A percentile compares a stretch with the other conserved stretches of the same genome.
These are phyloP conservation scores for Asterochloris erici DNA, from an alignment of 139 green algal species.

Conservation along the genomic window DNA sequence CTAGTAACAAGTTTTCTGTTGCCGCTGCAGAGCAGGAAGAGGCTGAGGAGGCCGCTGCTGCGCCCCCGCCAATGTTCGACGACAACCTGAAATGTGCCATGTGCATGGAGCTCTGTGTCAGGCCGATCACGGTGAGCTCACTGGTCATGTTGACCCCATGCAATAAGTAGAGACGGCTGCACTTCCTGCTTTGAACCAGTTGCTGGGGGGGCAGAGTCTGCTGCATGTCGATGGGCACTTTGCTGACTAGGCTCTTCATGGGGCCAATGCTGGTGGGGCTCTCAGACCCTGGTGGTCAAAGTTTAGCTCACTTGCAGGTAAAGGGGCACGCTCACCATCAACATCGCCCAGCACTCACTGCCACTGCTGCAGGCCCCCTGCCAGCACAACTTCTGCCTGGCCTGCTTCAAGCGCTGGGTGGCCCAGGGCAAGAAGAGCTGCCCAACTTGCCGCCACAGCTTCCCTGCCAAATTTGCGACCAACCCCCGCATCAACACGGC, in stretches of 20 bases:
- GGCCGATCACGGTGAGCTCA: conserved; percentile 77
- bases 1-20: neutral
- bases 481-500: conserved; percentile 90
- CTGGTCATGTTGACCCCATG: too few species aligned
- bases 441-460: conserved; percentile 75
- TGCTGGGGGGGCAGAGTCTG: too few species aligned
- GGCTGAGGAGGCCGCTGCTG: neutral
- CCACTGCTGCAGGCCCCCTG: conserved; percentile 72
- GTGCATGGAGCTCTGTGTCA: conserved; percentile 80
- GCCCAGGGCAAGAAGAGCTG: conserved; percentile 80
- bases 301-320: neutral
- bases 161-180: too few species aligned
- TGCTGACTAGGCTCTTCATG: neutral
- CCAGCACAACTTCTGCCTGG: conserved; percentile 97
- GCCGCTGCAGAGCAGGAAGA: conserved; percentile 13
- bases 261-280: neutral
- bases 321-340: too few species aligned
- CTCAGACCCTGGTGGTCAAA: neutral
- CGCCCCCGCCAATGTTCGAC: conserved; percentile 45
- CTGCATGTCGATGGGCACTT: too few species aligned
- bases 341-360: neutral
- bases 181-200: too few species aligned
- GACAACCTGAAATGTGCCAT: conserved; percentile 87
- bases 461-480: conserved; percentile 63
- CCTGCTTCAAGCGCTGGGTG: conserved; percentile 81